Conservation (phyloP, 768 basidiomycete species). For the Tubosaeta sp. region DNA sequence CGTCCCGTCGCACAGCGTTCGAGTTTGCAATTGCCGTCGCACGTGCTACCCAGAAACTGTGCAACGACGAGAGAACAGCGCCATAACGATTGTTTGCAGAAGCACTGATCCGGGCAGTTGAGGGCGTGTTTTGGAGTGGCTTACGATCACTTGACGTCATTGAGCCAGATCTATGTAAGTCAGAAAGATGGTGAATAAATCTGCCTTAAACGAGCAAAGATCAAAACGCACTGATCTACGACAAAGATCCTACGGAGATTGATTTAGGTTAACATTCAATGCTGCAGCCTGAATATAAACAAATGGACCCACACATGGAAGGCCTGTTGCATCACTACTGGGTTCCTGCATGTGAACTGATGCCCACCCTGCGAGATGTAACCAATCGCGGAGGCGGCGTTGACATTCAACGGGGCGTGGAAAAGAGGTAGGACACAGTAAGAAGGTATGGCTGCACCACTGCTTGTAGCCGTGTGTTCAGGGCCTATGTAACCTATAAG, state of each 20-base stretch:
- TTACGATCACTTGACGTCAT: conserved; percentile 40
- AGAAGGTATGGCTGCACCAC: conserved; percentile 43
- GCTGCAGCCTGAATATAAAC: too few species aligned
- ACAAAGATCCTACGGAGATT: conserved; percentile 35
- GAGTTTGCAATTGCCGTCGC: too few species aligned
- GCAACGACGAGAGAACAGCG: too few species aligned
- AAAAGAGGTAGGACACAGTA: conserved; percentile 53
- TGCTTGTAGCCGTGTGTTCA: conserved; percentile 42
- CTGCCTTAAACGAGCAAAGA: conserved; percentile 30
- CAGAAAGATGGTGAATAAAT: background rate
- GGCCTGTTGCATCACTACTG: too few species aligned
- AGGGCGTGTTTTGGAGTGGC: conserved; percentile 44
- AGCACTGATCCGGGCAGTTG: too few species aligned
- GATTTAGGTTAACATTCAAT: background rate
- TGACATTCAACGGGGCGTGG: conserved; percentile 37
- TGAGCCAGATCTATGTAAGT: conserved; percentile 42
- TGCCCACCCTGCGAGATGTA: too few species aligned
- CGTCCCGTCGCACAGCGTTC: too few species aligned
- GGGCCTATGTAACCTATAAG: conserved; percentile 35
- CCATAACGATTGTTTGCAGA: too few species aligned
- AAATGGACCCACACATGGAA: conserved; percentile 52
- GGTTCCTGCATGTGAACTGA: too few species aligned
- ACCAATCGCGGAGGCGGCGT: conserved; percentile 21
- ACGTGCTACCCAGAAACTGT: too few species aligned
- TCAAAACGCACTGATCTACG: too few species aligned